Evolutionary conservation across 306 rosid genomes (phyloP), one percentile per base, ranked within the genome.

Genomic region (Lablab purpureus): DNA sequence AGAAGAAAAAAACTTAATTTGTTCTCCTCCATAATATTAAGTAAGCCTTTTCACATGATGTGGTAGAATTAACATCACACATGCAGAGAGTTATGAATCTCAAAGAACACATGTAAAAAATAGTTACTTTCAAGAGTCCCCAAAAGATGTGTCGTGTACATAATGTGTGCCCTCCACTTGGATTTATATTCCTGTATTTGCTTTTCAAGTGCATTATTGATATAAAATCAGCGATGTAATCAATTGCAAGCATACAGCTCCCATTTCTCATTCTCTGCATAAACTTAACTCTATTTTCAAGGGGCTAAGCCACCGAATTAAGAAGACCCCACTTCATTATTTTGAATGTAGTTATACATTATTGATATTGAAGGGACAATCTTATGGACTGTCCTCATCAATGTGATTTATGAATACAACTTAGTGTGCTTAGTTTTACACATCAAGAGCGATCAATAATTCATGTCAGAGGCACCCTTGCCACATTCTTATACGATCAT

Each of bases 281-380:
- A 13, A 81, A 19, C 32, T 25, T 56, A 43, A 59, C 76, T 36
- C 43, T 18, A 46, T 68, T 66, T 83, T 67, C 67, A 17, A 17
- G 83, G 60, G 77, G 58, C 40, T 7, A 67, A 37, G 64, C 73
- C 60, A 70, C 76, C 18, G 13, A 21, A 59, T 67, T 27, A 14
- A 49, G n/a, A 47, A 49, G 59, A 41, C 77, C 84, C 73, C 74
- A 67, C 50, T 36, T 78, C 76, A 79, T 75, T 80, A 84, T 84
- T 62, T 62, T 84, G 75, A 80, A 28, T 14, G 43, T n/a, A 80
- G 23, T 76, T 5, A 72, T 76, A 76, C 46, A 76, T 84, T 76
- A 84, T 71, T 84, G 73, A 46, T 54, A 56, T 73, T 15, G 67
- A 63, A 75, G 41, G 54, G 40, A 75, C 46, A 75, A 75, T 80